Conservation (phyloP, 2,329 filamentous ascomycete genomes). For the Claviceps sp. region DNA sequence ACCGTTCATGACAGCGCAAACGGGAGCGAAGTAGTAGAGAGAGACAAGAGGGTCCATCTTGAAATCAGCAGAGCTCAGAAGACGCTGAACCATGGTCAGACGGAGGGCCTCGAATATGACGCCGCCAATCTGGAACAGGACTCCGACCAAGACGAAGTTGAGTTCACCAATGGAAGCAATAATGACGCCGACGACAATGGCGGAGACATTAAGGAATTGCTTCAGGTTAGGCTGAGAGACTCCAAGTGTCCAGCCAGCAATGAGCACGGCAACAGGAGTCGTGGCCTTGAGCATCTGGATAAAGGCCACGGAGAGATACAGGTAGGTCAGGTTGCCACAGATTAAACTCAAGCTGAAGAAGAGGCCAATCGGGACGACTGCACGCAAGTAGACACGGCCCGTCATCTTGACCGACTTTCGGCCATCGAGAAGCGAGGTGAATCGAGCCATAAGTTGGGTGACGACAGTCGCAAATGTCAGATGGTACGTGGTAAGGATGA, state of each 20-base stretch:
- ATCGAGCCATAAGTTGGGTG: constrained; percentile 85
- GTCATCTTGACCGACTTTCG: constrained; percentile 97
- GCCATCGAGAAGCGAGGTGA: constrained; percentile 80
- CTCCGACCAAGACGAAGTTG: constrained; percentile 71
- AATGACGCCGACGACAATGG: constrained; percentile 88
- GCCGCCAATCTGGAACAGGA: constrained; percentile 66
- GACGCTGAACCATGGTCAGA: constrained; percentile 71
- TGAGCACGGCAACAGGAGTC: constrained; percentile 81
- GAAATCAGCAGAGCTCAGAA: constrained; percentile 71
- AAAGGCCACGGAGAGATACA: constrained; percentile 90
- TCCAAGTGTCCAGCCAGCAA: constrained; percentile 80
- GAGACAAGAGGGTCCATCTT: constrained; percentile 88
- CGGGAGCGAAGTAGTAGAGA: constrained; percentile 79
- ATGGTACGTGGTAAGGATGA: constrained; percentile 93
- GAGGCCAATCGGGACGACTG: constrained; percentile 86
- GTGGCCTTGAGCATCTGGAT: constrained; percentile 99
- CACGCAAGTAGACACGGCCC: constrained; percentile 78
- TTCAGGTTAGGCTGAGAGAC: constrained; percentile 73
- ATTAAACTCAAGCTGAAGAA: constrained; percentile 96
- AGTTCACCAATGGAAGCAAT: constrained; percentile 95
- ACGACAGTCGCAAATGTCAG: constrained; percentile 83
- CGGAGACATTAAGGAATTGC: constrained; percentile 82
- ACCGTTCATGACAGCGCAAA: constrained; percentile 73
- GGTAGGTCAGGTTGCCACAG: constrained; percentile 89
- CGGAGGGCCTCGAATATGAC: constrained; percentile 73